These are phyloP conservation scores for Parafenestella ontariensis DNA, from an alignment of 2,329 filamentous ascomycete species.

Conservation along the genomic window DNA sequence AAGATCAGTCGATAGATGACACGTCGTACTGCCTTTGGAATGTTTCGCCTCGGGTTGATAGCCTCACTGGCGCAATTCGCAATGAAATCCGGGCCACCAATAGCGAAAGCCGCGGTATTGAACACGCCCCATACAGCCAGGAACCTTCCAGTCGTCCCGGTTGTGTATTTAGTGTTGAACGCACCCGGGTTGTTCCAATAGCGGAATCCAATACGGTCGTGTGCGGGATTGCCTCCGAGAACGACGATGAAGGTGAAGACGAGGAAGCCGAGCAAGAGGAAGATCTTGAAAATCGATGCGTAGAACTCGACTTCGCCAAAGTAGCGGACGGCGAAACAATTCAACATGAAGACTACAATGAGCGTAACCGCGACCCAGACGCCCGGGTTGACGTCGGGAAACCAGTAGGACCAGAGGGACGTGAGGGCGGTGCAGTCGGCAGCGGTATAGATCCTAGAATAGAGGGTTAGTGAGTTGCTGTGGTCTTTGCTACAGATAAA, in stretches of 20 bases:
- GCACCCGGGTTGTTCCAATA: slow-evolving; percentile 74
- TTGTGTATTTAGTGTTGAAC: slow-evolving; percentile 52
- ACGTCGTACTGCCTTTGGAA: slow-evolving; percentile 61
- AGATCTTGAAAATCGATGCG: slow-evolving; percentile 58
- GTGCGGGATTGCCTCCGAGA: slow-evolving; percentile 36
- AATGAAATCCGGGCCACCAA: slow-evolving; percentile 36
- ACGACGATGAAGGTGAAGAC: slow-evolving; percentile 39
- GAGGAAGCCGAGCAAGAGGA: slow-evolving; percentile 36
- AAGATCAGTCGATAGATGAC: slow-evolving; percentile 61
- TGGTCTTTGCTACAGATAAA: too few species aligned
- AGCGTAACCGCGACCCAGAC: slow-evolving; percentile 46
- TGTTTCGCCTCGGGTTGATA: slow-evolving; percentile 43
- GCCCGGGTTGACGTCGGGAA: slow-evolving; percentile 40
- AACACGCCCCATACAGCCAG: slow-evolving; percentile 64
- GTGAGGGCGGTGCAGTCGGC: too few species aligned
- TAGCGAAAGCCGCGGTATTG: slow-evolving; percentile 56
- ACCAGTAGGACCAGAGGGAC: too few species aligned
- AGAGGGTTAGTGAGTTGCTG: too few species aligned
- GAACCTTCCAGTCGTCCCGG: slow-evolving; percentile 65
- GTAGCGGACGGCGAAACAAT: slow-evolving; percentile 37
- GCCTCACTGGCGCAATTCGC: slow-evolving; percentile 42
- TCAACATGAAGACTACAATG: slow-evolving; percentile 40
- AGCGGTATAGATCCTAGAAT: too few species aligned
- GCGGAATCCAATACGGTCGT: slow-evolving; percentile 61
- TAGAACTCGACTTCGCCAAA: slow-evolving; percentile 57